Base-by-base conservation (phyloP, 345 rosid species). In the Populus deltoides region DNA sequence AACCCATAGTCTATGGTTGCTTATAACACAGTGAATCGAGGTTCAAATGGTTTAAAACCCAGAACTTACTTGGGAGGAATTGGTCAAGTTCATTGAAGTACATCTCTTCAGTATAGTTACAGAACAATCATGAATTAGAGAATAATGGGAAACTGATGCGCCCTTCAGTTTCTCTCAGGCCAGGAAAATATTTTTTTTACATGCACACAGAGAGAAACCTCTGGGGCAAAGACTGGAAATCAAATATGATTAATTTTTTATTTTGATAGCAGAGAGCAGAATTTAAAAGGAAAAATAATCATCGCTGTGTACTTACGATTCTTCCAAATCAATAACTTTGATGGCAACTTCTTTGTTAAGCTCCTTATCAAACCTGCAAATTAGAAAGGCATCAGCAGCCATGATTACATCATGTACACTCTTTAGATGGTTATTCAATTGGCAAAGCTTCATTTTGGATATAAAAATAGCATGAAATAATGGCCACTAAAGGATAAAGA, bases 281-380 rank as follows among this genome's bases (percentile, higher is more conserved):
- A 35, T 31, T 33, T 25, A 71, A 7, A 43, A 31, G 8, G 45
- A 72, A 68, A 71, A 31, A 75, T 61, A 66, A 72, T 39, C 59
- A 76, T 68, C 29, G 9, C 15, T 33, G 74, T 22, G 70, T 22
- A 88, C 98, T 92, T 90, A 96, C 98, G 99, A 94, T 90, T 96
- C 99, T 86, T 96, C 99, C 75, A 96, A 89, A 83, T 96, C 99
- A 82, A 96, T 96, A 76, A 96, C 99, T 90, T 96, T 96, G 75
- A 96, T 96, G 76, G 99, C 99, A 86, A 96, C 97, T 36, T 90
- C 98, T 88, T 94, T 94, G 90, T 90, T 90, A 80, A 96, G 95
- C 43, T 90, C 98, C 86, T 88, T 90, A 77, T 96, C 99, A 88
- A 92, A 96, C 89, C 99, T 96, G 92, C 82, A 85, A 78, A 83